Conservation (phyloP, 371 early-diverging fungal species). For the Sporodiniella umbellata region DNA sequence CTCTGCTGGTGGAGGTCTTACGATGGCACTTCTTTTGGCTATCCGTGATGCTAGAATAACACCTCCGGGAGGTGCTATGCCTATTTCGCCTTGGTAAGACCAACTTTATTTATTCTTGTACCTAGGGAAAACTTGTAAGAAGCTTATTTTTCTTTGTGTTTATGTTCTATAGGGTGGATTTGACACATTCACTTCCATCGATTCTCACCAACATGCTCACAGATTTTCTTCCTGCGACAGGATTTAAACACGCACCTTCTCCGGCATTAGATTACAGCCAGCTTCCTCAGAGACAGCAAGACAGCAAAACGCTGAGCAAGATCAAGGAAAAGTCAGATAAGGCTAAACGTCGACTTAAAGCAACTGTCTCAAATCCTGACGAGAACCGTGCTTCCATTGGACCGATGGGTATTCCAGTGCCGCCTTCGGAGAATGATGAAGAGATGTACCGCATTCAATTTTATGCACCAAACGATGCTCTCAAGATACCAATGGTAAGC, state of each 20-base stretch:
- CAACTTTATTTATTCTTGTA: too few relatives aligned
- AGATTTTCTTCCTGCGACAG: slow-evolving; percentile 61
- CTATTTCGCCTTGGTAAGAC: slow-evolving; percentile 51
- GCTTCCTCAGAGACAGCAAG: slow-evolving; percentile 20
- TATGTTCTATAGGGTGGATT: slow-evolving; percentile 42
- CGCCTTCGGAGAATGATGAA: slow-evolving; percentile 11
- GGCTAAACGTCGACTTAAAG: background rate
- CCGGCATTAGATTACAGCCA: slow-evolving; percentile 33
- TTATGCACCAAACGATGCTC: slow-evolving; percentile 47
- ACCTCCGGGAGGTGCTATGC: slow-evolving; percentile 46
- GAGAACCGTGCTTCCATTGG: slow-evolving; percentile 25
- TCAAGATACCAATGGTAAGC: slow-evolving; percentile 49
- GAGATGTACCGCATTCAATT: slow-evolving; percentile 50
- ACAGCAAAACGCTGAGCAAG: slow-evolving; percentile 3
- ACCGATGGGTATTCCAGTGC: slow-evolving; percentile 28
- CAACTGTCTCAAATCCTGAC: slow-evolving; percentile 13
- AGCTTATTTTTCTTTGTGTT: too few relatives aligned
- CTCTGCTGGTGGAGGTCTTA: slow-evolving; percentile 73
- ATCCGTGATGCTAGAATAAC: slow-evolving; percentile 54
- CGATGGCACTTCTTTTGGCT: slow-evolving; percentile 42
- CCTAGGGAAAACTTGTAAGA: too few relatives aligned
- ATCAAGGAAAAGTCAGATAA: slow-evolving; percentile 3
- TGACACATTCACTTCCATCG: slow-evolving; percentile 66
- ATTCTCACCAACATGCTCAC: slow-evolving; percentile 50
- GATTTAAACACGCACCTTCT: slow-evolving; percentile 45